Evolutionary conservation across 2,329 filamentous ascomycete species (phyloP).

Genomic region (Sporothrix variecibatus): DNA sequence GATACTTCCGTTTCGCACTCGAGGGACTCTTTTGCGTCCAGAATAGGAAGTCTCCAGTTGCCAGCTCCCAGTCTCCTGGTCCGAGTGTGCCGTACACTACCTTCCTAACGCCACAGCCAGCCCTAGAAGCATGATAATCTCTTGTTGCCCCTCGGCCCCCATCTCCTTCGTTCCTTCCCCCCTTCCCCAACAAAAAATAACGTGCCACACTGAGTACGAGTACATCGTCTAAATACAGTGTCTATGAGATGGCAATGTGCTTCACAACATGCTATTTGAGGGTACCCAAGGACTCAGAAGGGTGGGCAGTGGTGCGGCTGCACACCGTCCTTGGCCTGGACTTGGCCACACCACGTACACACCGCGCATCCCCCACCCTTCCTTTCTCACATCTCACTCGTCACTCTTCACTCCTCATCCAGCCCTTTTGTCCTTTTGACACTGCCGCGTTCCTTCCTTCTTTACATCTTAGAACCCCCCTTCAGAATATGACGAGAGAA

Average conservation of each 20-base stretch:
- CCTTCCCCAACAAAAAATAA: constrained; percentile 3
- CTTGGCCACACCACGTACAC: background rate
- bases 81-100: background rate
- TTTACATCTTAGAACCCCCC: background rate
- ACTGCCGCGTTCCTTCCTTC: background rate
- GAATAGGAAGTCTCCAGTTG: background rate
- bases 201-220: background rate
- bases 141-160: background rate
- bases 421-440: background rate
- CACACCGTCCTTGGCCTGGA: constrained; percentile 1
- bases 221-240: background rate
- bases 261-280: constrained; percentile 1
- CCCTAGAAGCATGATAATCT: constrained; percentile 1
- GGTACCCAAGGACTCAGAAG: background rate
- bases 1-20: background rate
- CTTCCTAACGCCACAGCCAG: background rate
- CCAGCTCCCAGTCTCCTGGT: background rate
- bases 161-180: background rate
- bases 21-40: background rate
- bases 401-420: background rate
- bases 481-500: too few species aligned
- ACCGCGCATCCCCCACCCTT: background rate
- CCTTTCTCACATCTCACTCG: background rate
- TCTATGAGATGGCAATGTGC: background rate
- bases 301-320: background rate